Conservation (phyloP, 345 rosid genomes). For the Murraya koenigii region DNA sequence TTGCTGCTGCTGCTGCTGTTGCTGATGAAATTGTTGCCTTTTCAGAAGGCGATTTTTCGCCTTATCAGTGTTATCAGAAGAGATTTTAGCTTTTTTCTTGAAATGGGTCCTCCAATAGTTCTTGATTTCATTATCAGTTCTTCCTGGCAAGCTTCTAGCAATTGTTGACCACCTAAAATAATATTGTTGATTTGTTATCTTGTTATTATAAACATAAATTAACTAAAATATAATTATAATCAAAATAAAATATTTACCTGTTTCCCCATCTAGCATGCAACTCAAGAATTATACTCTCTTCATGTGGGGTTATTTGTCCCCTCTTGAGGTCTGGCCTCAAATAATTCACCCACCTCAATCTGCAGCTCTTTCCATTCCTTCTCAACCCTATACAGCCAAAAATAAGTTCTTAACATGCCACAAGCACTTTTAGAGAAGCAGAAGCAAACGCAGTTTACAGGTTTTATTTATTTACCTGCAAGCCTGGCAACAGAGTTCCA, state of each 20-base stretch:
- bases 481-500: constrained; percentile 94
- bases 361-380: constrained; percentile 92
- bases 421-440: neutral
- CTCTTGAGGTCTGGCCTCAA: constrained; percentile 92
- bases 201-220: neutral
- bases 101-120: constrained; percentile 96
- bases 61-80: constrained; percentile 45
- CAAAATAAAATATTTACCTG: constrained; percentile 40
- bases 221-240: no score
- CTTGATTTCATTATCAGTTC: constrained; percentile 92
- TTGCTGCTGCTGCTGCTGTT: constrained; percentile 25
- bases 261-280: constrained; percentile 93
- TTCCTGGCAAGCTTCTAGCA: constrained; percentile 89
- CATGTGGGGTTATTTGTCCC: constrained; percentile 90
- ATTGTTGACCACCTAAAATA: constrained; percentile 82
- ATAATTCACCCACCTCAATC: constrained; percentile 95
- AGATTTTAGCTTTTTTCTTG: constrained; percentile 67
- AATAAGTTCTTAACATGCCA: neutral
- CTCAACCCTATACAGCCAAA: constrained; percentile 48
- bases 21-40: constrained; percentile 74
- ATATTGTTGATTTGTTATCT: neutral
- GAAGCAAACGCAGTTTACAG: neutral
- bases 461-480: constrained; percentile 37
- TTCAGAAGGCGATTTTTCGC: constrained; percentile 53
- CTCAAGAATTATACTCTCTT: constrained; percentile 77